These are phyloP conservation scores for Podaxis rugospora DNA, from an alignment of 768 basidiomycete genomes.

Conservation along the genomic window DNA sequence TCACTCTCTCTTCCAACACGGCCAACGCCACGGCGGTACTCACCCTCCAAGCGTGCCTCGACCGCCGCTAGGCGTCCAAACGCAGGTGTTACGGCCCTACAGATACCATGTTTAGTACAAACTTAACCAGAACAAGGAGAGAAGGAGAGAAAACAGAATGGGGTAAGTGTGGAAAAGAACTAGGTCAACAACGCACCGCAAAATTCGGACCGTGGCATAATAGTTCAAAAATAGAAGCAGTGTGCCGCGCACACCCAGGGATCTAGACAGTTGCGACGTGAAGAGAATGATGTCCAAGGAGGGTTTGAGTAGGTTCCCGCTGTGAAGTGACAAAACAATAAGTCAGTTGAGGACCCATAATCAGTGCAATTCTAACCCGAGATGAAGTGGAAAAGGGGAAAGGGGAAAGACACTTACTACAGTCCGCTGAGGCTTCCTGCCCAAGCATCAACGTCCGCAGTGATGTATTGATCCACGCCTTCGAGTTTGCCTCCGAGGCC, in stretches of 20 bases:
- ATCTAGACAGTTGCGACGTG: conserved; percentile 84
- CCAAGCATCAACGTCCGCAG: conserved; percentile 89
- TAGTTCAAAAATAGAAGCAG: conserved; percentile 79
- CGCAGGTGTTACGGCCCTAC: conserved; percentile 78
- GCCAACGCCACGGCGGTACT: conserved; percentile 84
- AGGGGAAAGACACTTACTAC: conserved; percentile 59
- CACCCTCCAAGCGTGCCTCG: conserved; percentile 86
- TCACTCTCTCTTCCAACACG: conserved; percentile 86
- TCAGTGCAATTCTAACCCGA: neutral
- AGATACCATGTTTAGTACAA: neutral
- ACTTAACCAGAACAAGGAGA: neutral
- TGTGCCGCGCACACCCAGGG: conserved; percentile 83
- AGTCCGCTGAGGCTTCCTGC: conserved; percentile 80
- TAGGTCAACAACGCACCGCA: conserved; percentile 23
- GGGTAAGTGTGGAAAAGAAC: neutral
- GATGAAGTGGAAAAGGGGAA: neutral
- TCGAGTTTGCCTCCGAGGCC: conserved; percentile 38
- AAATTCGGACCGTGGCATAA: conserved; percentile 77
- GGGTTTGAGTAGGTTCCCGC: conserved; percentile 92
- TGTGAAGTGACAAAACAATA: conserved; percentile 22
- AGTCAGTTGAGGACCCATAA: neutral
- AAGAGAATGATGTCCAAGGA: conserved; percentile 88
- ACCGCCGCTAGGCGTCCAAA: conserved; percentile 88
- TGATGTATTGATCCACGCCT: conserved; percentile 88
- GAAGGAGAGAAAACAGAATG: neutral